Evolutionary conservation across 768 basidiomycete genomes (phyloP), one percentile per base, ranked within the genome.

Genomic region (Paxillus involutus): DNA sequence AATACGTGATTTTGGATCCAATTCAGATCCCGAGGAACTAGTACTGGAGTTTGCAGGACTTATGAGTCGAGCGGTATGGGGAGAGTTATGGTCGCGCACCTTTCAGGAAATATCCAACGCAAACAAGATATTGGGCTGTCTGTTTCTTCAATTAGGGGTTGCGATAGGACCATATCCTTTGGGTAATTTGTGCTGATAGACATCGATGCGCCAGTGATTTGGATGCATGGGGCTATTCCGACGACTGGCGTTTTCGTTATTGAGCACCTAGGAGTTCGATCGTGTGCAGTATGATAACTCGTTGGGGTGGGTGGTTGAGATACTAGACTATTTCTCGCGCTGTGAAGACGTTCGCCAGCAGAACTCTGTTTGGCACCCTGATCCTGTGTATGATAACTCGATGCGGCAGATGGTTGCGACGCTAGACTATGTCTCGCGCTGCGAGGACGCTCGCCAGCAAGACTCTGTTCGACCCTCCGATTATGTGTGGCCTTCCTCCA

Each of bases 1-100:
- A 8, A 33, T 44, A 35, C 37, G 47, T 16, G 51, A 24, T n/a
- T 51, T 35, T 14, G 52, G 51, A 32, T 52, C 35, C 30, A n/a
- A n/a, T n/a, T n/a, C n/a, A n/a, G n/a, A n/a, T n/a, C n/a, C n/a
- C n/a, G 39, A 36, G 14, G 64, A 7, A 26, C 55, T 64, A 35
- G 57, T 64, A 16, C 29, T 46, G n/a, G 53, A 12, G 45, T 56
- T 65, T 42, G 19, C 21, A 36, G n/a, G 0, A 14, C 44, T 26
- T 6, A 4, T 60, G 16, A 58, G 53, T 19, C 26, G 30, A 12
- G 12, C 6, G 16, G 6, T 16, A 29, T 39, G 44, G 41, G 14
- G 8, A 6, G 5, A 5, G 11, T n/a, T 12, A 47, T 26, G 16
- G 36, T 37, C 17, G 56, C n/a, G 32, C 24, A 65, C 63, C 64